Evolutionary conservation across 345 rosid genomes (phyloP).

Genomic region (Lumnitzera littorea): DNA sequence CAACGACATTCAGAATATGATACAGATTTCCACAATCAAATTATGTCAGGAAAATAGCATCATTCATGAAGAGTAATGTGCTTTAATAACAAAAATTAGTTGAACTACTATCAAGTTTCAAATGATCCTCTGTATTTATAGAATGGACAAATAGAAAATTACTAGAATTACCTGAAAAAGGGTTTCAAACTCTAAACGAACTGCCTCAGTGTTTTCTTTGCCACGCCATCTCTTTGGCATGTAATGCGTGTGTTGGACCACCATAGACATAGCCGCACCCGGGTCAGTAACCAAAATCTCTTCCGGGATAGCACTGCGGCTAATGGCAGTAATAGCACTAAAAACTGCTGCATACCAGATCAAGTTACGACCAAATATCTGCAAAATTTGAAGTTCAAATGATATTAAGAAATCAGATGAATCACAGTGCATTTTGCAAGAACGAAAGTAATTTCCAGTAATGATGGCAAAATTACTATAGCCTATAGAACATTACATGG

Average conservation of each 20-base stretch:
- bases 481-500: constrained; percentile 51
- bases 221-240: constrained; percentile 99
- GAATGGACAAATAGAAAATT: neutral
- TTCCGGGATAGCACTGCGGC: constrained; percentile 88
- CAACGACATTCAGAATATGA: constrained; percentile 4
- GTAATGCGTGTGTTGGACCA: constrained; percentile 88
- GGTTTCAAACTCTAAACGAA: constrained; percentile 79
- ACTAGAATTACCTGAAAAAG: constrained; percentile 70
- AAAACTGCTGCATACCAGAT: constrained; percentile 99
- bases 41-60: neutral
- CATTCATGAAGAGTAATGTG: neutral
- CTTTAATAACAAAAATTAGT: neutral
- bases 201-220: constrained; percentile 70
- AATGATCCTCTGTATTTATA: neutral
- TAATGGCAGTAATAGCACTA: constrained; percentile 93
- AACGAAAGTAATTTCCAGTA: neutral
- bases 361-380: constrained; percentile 96
- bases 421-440: neutral
- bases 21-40: neutral
- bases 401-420: neutral
- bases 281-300: constrained; percentile 87
- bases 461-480: neutral
- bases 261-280: constrained; percentile 80
- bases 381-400: constrained; percentile 20
- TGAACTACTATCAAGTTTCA: neutral